A percentile compares a stretch with the other conserved stretches of the same genome.
These are phyloP conservation scores for Termitomyces sp. DNA, from an alignment of 1,284 basidiomycete species.

Conservation along the genomic window DNA sequence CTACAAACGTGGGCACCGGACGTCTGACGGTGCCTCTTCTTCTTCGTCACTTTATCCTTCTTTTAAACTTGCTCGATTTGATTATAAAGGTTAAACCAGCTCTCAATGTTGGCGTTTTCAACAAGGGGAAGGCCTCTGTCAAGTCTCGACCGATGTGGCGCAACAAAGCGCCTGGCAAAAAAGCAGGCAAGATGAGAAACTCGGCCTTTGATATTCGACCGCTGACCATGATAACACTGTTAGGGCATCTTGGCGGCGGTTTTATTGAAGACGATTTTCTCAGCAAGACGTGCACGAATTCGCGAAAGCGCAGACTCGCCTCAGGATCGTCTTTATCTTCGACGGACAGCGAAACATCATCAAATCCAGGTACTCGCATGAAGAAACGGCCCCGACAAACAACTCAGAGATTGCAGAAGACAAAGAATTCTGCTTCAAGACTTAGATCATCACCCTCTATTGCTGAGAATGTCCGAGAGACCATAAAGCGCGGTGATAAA, in stretches of 20 bases:
- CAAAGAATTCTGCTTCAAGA: not conserved
- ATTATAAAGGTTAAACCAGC: conserved; percentile 36
- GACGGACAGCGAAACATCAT: not conserved
- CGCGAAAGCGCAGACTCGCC: not conserved
- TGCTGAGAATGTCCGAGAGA: not conserved
- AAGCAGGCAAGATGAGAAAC: conserved; percentile 19
- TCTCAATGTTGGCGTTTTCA: conserved; percentile 55
- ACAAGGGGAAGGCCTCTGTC: conserved; percentile 62
- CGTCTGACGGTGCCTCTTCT: conserved; percentile 56
- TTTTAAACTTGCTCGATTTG: not conserved
- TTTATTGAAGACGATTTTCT: conserved; percentile 56
- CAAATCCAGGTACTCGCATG: not conserved
- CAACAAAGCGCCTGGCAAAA: conserved; percentile 8
- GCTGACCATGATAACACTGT: not conserved
- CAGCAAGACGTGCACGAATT: conserved; percentile 21
- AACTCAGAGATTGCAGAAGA: not conserved
- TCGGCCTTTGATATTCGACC: not conserved
- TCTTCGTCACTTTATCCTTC: not conserved
- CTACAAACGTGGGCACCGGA: conserved; percentile 62
- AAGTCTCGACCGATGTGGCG: conserved; percentile 28
- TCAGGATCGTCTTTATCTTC: not conserved
- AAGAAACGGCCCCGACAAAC: not conserved
- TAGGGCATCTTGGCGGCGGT: conserved; percentile 9
- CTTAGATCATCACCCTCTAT: not conserved
- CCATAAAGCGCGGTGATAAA: not conserved